A percentile compares a stretch with the other conserved stretches of the same genome.
phyloP scores from a whole-genome alignment of 2,329 filamentous ascomycete genomes.

The Diaporthe citriasiana region DNA sequence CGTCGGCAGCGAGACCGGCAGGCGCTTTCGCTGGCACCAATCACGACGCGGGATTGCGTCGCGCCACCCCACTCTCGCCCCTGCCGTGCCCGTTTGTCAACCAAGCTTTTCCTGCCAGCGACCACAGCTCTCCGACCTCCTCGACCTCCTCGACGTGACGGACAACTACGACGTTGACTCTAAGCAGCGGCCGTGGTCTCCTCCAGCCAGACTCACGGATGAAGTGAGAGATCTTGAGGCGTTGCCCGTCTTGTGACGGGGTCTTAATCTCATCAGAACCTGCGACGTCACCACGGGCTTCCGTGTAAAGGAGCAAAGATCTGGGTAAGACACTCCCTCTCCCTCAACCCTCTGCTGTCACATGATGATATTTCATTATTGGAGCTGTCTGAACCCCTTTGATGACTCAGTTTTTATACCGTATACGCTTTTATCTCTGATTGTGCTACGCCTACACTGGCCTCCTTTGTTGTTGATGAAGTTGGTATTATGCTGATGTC shows the following conservation, averaged over 20 bases:
- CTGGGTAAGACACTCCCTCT: constrained; percentile 21
- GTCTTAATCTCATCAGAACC: constrained; percentile 21
- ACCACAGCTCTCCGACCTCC: background rate
- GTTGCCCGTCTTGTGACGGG: constrained; percentile 40
- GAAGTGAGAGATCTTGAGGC: constrained; percentile 38
- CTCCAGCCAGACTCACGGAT: constrained; percentile 33
- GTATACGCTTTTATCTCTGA: constrained; percentile 54
- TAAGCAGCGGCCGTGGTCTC: constrained; percentile 22
- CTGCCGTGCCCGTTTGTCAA: constrained; percentile 7
- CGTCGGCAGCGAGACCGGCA: constrained; percentile 23
- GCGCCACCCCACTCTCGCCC: constrained; percentile 7
- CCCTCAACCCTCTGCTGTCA: background rate
- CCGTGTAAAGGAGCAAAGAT: background rate
- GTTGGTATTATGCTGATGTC: background rate
- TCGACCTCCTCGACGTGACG: constrained; percentile 8
- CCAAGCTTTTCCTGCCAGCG: constrained; percentile 28
- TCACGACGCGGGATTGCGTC: background rate
- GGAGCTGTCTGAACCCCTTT: constrained; percentile 80
- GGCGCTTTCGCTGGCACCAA: constrained; percentile 10
- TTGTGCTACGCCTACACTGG: constrained; percentile 4
- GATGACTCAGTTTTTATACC: constrained; percentile 63
- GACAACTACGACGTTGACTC: constrained; percentile 23
- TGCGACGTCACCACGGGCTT: background rate
- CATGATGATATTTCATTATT: constrained; percentile 73
- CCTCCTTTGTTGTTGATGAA: background rate